Percentiles rank a stretch among this genome's conserved stretches.
Conservation (phyloP, 768 basidiomycete species). For the Xerocomus spinulosus region DNA sequence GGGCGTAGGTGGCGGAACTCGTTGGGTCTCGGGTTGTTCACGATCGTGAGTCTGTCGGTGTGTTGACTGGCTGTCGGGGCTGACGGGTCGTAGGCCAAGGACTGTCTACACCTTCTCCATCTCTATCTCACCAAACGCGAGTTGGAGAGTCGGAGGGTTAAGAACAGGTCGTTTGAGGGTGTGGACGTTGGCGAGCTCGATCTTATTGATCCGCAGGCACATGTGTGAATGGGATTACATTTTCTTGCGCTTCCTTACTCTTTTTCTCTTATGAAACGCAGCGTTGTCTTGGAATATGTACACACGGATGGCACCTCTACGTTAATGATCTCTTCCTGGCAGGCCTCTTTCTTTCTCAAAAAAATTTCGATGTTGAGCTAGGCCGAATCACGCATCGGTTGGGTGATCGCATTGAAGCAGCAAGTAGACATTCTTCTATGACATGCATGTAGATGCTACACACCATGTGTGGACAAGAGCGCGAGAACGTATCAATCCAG, state of each 20-base stretch:
- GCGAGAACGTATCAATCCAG: conserved; percentile 68
- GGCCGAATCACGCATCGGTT: no score
- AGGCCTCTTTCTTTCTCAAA: no score
- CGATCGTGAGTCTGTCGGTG: conserved; percentile 44
- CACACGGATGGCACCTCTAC: background rate
- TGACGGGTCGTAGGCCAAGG: conserved; percentile 48
- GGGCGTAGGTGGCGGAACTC: conserved; percentile 58
- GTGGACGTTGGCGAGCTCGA: conserved; percentile 67
- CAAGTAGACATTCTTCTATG: background rate
- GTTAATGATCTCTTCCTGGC: no score
- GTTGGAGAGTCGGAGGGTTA: conserved; percentile 61
- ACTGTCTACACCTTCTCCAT: conserved; percentile 62
- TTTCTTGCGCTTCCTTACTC: no score
- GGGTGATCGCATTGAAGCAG: no score
- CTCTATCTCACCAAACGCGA: conserved; percentile 69
- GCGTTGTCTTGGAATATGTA: background rate
- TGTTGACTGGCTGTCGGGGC: no score
- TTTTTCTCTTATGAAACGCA: background rate
- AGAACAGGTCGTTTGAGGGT: conserved; percentile 66
- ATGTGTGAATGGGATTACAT: conserved; percentile 2
- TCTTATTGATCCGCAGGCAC: conserved; percentile 41
- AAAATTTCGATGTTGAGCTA: no score
- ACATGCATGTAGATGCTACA: no score
- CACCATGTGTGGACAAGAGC: no score
- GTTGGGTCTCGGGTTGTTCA: conserved; percentile 63